These are phyloP conservation scores for Ambrosiella cleistominuta DNA, from an alignment of 2,329 filamentous ascomycete genomes.

Conservation along the genomic window DNA sequence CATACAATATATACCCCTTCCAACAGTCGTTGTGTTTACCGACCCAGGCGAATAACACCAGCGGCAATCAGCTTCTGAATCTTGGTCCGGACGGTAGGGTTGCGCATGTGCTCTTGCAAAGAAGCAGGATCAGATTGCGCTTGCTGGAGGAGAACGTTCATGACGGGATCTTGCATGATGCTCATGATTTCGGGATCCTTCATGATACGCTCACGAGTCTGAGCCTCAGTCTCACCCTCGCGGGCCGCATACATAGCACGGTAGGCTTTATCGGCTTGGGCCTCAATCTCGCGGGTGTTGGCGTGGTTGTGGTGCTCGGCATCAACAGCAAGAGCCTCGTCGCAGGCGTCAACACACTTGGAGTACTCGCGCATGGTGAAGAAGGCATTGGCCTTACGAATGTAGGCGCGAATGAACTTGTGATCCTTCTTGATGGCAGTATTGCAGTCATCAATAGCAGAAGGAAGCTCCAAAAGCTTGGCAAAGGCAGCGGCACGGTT, in stretches of 20 bases:
- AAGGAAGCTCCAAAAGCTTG: constrained; percentile 91
- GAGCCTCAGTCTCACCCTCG: constrained; percentile 88
- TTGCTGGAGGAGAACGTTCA: constrained; percentile 95
- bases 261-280: constrained; percentile 85
- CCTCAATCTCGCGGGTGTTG: constrained; percentile 80
- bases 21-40: constrained; percentile 16
- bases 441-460: constrained; percentile 83
- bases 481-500: constrained; percentile 95
- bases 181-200: constrained; percentile 85
- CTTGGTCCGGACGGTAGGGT: constrained; percentile 67
- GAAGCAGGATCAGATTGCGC: constrained; percentile 85
- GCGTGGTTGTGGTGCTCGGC: constrained; percentile 48
- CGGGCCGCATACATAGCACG: constrained; percentile 76
- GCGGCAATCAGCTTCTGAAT: constrained; percentile 90
- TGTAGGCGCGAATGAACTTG: constrained; percentile 87
- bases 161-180: constrained; percentile 89
- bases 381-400: constrained; percentile 88
- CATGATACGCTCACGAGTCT: constrained; percentile 81
- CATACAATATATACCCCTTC: background rate
- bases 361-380: constrained; percentile 98
- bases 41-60: constrained; percentile 69
- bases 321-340: constrained; percentile 64
- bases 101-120: constrained; percentile 93
- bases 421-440: constrained; percentile 77
- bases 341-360: constrained; percentile 78